A percentile compares a stretch with the other conserved stretches of the same genome.
These are phyloP conservation scores for Candolleomyces aberdarensis DNA, from an alignment of 768 basidiomycete genomes.

Conservation along the genomic window DNA sequence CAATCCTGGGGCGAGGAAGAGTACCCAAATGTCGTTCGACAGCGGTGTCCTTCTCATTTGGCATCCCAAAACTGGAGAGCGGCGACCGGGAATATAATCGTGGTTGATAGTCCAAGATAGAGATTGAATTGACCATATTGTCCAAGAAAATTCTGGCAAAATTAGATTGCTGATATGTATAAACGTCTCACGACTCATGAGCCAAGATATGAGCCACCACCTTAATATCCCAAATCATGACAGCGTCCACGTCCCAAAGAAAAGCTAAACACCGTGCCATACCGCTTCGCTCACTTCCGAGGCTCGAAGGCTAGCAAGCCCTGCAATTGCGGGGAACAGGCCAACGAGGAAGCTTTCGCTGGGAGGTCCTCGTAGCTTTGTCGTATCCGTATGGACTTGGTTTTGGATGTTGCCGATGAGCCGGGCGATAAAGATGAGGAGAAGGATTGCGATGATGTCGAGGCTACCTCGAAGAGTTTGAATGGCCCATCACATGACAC, in stretches of 20 bases:
- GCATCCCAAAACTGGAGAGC: too few relatives aligned
- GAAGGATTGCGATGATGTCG: background rate
- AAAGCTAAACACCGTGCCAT: conserved; percentile 45
- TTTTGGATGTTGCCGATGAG: background rate
- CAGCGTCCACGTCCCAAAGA: conserved; percentile 32
- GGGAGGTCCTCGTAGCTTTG: conserved; percentile 40
- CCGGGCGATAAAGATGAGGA: background rate
- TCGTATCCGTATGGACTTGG: conserved; percentile 18
- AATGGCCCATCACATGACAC: too few relatives aligned
- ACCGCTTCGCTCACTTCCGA: conserved; percentile 45
- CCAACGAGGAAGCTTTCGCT: conserved; percentile 38
- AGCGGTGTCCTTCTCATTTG: too few relatives aligned
- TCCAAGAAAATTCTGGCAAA: conserved; percentile 33
- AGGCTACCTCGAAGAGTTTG: too few relatives aligned
- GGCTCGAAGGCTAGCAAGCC: conserved; percentile 32
- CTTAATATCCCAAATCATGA: conserved; percentile 45
- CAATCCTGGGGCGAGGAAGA: too few relatives aligned
- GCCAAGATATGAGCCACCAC: conserved; percentile 50
- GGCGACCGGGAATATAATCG: too few relatives aligned
- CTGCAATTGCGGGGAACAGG: conserved; percentile 22
- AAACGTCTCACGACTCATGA: conserved; percentile 46
- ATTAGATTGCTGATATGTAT: conserved; percentile 42
- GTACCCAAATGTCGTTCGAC: too few relatives aligned
- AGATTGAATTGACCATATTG: conserved; percentile 42
- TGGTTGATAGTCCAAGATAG: too few relatives aligned